Evolutionary conservation across 345 rosid species (phyloP).

Genomic region (Hypericum perforatum): DNA sequence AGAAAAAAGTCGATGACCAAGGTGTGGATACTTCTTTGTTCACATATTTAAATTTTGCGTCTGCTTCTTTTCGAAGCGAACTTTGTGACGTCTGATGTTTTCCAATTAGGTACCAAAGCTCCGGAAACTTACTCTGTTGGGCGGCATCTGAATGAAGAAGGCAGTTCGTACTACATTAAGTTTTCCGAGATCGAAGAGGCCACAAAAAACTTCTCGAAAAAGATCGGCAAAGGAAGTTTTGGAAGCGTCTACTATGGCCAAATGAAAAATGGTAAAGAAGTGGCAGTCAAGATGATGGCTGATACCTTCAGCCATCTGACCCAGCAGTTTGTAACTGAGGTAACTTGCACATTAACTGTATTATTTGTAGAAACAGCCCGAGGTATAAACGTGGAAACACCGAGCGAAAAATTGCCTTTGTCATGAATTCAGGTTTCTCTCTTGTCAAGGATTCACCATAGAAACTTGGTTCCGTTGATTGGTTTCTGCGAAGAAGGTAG

Average conservation of each 20-base stretch:
- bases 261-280: conserved; percentile 93
- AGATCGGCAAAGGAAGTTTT: conserved; percentile 89
- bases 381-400: too few species aligned
- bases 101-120: conserved; percentile 44
- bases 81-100: conserved; percentile 6
- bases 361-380: too few species aligned
- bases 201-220: conserved; percentile 54
- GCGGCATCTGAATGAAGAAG: conserved; percentile 66
- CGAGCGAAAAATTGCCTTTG: too few species aligned
- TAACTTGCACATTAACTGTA: too few species aligned
- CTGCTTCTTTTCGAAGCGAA: conserved; percentile 4
- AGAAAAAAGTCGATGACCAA: conserved; percentile 29
- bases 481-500: conserved; percentile 89
- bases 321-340: conserved; percentile 96
- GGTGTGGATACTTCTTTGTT: conserved; percentile 27
- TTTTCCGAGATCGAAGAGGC: conserved; percentile 76
- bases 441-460: conserved; percentile 92
- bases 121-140: conserved; percentile 42
- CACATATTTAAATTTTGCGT: not conserved
- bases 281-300: conserved; percentile 80
- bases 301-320: conserved; percentile 55
- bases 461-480: conserved; percentile 89
- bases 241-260: conserved; percentile 86
- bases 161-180: conserved; percentile 58
- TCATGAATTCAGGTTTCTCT: conserved; percentile 61